These are phyloP conservation scores for Exophiala oligosperma DNA, from an alignment of 2,329 filamentous ascomycete genomes.

Conservation along the genomic window DNA sequence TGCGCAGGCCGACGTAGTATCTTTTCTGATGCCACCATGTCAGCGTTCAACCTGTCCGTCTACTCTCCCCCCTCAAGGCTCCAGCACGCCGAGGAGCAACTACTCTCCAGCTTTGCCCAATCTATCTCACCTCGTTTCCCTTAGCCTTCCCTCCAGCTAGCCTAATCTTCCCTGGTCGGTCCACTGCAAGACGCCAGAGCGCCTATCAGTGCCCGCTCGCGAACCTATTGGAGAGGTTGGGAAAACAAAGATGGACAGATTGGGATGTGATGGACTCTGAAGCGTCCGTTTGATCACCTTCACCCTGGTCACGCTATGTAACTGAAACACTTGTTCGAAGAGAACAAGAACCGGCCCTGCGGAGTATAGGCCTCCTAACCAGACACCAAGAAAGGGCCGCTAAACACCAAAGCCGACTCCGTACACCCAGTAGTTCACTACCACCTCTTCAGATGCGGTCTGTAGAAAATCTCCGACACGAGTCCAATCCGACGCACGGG, in stretches of 20 bases:
- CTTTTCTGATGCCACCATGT: constrained; percentile 24
- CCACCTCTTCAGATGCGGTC: background rate
- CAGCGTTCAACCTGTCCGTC: constrained; percentile 17
- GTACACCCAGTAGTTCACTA: background rate
- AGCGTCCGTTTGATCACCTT: constrained; percentile 24
- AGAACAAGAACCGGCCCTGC: background rate
- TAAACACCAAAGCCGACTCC: background rate
- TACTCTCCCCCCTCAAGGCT: constrained; percentile 6
- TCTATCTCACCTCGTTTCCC: background rate
- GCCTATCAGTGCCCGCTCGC: constrained; percentile 2
- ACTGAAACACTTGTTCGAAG: constrained; percentile 18
- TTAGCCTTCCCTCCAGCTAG: background rate
- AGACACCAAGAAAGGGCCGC: background rate
- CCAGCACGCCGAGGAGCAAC: background rate
- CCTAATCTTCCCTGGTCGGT: constrained; percentile 12
- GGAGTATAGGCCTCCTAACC: background rate
- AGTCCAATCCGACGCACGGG: background rate
- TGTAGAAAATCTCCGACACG: constrained; percentile 1
- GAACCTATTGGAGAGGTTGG: constrained; percentile 17
- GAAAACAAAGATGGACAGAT: constrained; percentile 9
- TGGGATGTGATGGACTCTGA: constrained; percentile 18
- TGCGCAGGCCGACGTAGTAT: constrained; percentile 6
- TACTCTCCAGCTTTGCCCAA: background rate
- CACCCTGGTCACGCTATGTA: constrained; percentile 19
- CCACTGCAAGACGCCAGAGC: constrained; percentile 1